Percentiles rank a stretch among this genome's conserved stretches.
Conservation (phyloP, 176 grass and related monocot species). For the Carex littledalei region DNA sequence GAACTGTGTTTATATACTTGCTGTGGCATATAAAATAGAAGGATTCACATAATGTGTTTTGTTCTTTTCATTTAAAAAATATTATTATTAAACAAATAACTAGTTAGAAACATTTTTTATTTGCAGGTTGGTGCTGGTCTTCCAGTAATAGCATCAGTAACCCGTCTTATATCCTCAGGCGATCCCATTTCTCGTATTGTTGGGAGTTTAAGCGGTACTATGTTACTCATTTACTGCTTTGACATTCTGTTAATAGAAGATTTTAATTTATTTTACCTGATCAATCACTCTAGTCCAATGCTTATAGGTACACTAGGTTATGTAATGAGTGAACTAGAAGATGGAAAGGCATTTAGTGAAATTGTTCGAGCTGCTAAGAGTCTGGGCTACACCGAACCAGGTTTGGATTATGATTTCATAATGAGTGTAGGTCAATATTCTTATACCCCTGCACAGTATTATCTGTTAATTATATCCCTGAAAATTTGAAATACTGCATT, state of each 20-base stretch:
- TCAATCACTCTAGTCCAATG: neutral
- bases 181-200: conserved; percentile 75
- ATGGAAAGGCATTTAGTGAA: conserved; percentile 73
- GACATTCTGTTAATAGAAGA: neutral
- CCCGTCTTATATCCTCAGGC: conserved; percentile 65
- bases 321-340: conserved; percentile 93
- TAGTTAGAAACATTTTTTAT: conserved; percentile 20
- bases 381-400: conserved; percentile 95
- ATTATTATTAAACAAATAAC: neutral
- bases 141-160: conserved; percentile 82
- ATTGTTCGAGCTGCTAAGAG: conserved; percentile 71
- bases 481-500: neutral
- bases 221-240: conserved; percentile 10
- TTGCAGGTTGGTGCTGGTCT: conserved; percentile 89
- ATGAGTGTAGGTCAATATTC: neutral
- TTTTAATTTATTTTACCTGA: neutral
- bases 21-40: neutral
- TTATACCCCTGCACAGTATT: neutral
- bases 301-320: conserved; percentile 82
- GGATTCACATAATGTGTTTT: neutral
- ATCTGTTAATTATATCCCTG: neutral
- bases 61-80: neutral
- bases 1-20: neutral
- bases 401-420: conserved; percentile 19
- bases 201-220: conserved; percentile 81